phyloP scores from a whole-genome alignment of 257 asterid genomes.

The Solanum pinnatisectum region DNA sequence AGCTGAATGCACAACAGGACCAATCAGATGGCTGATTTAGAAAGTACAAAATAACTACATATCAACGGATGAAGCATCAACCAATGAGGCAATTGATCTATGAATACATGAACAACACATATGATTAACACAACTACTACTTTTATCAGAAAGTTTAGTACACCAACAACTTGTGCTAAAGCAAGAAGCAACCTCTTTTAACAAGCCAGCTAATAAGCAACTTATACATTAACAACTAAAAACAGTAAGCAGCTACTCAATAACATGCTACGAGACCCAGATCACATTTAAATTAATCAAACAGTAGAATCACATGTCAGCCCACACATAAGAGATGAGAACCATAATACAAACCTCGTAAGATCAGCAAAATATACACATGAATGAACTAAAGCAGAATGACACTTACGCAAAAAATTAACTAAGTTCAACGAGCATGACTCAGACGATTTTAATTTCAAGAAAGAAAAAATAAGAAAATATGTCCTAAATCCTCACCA shows the following conservation, averaged over 20 bases:
- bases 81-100: not conserved
- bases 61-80: not conserved
- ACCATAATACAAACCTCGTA: not conserved
- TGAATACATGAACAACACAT: not conserved
- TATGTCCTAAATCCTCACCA: not conserved
- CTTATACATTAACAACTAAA: not conserved
- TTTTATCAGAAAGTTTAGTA: not conserved
- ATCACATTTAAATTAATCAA: not conserved
- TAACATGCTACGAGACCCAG: not conserved
- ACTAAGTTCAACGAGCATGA: not conserved
- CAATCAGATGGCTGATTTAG: not conserved
- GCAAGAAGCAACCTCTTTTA: not conserved
- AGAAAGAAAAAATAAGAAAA: not conserved
- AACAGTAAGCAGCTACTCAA: not conserved
- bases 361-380: not conserved
- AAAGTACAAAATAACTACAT: not conserved
- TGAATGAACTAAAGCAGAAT: not conserved
- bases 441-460: not conserved
- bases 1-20: not conserved
- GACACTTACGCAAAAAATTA: not conserved
- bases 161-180: not conserved
- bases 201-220: not conserved
- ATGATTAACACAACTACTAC: not conserved
- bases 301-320: not conserved
- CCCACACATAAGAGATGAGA: not conserved